phyloP scores from a whole-genome alignment of 176 grass and related monocot species.

The Avena insularis region DNA sequence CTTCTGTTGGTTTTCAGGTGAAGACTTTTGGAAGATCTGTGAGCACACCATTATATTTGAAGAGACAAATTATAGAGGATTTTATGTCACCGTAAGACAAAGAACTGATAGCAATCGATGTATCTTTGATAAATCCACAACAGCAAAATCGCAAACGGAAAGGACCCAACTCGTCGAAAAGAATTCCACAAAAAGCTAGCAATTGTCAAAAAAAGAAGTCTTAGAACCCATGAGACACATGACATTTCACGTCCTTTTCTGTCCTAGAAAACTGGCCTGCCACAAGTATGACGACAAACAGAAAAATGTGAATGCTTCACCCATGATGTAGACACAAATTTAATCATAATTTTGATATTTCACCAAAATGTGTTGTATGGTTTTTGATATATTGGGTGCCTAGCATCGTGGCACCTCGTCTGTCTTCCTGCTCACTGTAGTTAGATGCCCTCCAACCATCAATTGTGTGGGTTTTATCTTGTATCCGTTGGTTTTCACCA shows the following conservation, averaged over 20 bases:
- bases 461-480: background rate
- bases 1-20: no score
- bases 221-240: slow-evolving; percentile 13
- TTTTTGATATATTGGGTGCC: background rate
- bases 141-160: slow-evolving; percentile 28
- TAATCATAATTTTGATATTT: background rate
- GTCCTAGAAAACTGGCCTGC: slow-evolving; percentile 27
- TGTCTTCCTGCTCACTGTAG: background rate
- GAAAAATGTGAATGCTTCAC: no score
- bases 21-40: no score
- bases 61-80: no score
- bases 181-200: slow-evolving; percentile 24
- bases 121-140: slow-evolving; percentile 1
- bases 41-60: no score
- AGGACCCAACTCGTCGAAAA: slow-evolving; percentile 20
- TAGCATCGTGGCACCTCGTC: background rate
- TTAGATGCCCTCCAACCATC: background rate
- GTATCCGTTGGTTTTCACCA: background rate
- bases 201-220: slow-evolving; percentile 40
- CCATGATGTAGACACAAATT: background rate
- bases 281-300: background rate
- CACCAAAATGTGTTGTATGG: background rate
- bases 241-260: slow-evolving; percentile 5
- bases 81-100: no score
- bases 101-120: no score